Evolutionary conservation across 176 grass and related monocot genomes (phyloP).

Genomic region (Otatea glauca): DNA sequence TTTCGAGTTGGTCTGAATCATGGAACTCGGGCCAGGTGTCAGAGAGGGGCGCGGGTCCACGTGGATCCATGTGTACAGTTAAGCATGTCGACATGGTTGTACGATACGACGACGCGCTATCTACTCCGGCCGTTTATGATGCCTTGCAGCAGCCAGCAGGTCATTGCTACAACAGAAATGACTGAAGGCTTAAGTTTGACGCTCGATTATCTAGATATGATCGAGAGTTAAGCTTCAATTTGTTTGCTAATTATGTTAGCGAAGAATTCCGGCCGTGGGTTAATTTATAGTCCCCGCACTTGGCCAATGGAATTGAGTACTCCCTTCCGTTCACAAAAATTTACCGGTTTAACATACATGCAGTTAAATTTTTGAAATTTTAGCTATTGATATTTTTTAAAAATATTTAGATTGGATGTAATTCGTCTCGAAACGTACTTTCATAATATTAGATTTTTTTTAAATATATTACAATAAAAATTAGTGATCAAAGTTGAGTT

Average conservation of each 20-base stretch:
- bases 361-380: too few species aligned
- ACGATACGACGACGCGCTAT: constrained; percentile 1
- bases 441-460: too few species aligned
- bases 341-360: too few species aligned
- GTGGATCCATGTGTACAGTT: not conserved
- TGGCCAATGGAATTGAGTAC: not conserved
- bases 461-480: too few species aligned
- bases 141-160: too few species aligned
- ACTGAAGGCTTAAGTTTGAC: not conserved
- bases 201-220: not conserved
- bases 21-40: not conserved
- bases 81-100: constrained; percentile 12
- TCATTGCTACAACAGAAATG: too few species aligned
- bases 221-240: not conserved
- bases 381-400: too few species aligned
- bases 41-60: not conserved
- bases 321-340: too few species aligned
- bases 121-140: not conserved
- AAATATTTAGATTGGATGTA: too few species aligned
- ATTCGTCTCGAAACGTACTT: too few species aligned
- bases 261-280: not conserved
- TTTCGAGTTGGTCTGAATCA: not conserved
- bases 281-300: not conserved
- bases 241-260: not conserved
- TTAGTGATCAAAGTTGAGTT: too few species aligned